These are phyloP conservation scores for Malus hybrid DNA, from an alignment of 331 rosid genomes.

Conservation along the genomic window DNA sequence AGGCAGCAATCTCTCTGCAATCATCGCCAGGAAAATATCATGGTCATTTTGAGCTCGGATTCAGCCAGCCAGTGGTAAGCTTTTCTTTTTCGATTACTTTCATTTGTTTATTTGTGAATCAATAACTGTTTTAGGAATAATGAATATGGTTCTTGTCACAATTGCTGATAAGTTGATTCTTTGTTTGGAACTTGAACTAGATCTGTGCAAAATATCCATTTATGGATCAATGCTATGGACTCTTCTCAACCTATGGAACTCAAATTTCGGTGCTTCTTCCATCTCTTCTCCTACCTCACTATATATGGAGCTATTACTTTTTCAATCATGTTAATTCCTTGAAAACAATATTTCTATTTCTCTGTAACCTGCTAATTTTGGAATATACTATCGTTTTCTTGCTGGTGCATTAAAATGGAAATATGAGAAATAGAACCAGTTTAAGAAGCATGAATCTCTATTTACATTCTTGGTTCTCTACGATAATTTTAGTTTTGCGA, in stretches of 20 bases:
- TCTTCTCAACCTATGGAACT: constrained; percentile 72
- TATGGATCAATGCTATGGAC: constrained; percentile 66
- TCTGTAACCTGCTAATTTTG: constrained; percentile 7
- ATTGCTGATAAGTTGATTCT: background rate
- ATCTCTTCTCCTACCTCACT: constrained; percentile 14
- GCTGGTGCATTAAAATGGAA: background rate
- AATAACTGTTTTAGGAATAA: background rate
- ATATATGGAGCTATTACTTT: background rate
- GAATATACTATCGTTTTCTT: background rate
- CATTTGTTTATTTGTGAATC: background rate
- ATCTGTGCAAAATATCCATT: constrained; percentile 63
- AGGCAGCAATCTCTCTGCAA: constrained; percentile 32
- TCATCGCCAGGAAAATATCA: constrained; percentile 29
- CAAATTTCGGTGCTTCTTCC: constrained; percentile 59
- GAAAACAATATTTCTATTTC: background rate
- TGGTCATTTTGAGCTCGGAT: constrained; percentile 67
- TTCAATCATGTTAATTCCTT: background rate
- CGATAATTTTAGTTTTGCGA: background rate
- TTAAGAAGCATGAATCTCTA: background rate
- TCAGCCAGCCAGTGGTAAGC: constrained; percentile 69
- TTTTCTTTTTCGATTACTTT: background rate
- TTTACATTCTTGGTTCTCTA: background rate
- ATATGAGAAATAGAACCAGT: background rate
- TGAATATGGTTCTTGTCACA: background rate
- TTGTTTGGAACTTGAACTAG: constrained; percentile 28